Percentiles rank a stretch among this genome's conserved stretches.
phyloP scores from a whole-genome alignment of 805 yeast genomes.

The Cyberlindnera xylosilytica region DNA sequence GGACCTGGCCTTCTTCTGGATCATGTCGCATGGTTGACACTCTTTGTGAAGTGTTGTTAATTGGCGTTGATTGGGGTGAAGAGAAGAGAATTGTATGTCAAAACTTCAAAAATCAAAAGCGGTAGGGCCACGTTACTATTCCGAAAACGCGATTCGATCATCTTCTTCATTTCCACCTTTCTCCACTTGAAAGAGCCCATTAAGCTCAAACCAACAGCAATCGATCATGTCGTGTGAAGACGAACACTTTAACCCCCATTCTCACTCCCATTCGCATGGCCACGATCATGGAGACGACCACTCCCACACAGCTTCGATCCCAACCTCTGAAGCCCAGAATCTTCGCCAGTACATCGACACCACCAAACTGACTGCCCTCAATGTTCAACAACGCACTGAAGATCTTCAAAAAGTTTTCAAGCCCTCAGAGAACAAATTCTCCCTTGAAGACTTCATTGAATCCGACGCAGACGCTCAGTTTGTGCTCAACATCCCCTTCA shows the following conservation, averaged over 20 bases:
- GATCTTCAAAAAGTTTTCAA: conserved; percentile 49
- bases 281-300: conserved; percentile 17
- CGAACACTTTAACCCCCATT: conserved; percentile 25
- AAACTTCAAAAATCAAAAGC: too few relatives aligned
- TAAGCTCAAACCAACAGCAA: too few relatives aligned
- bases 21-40: background rate
- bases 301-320: conserved; percentile 54
- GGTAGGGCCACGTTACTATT: too few relatives aligned
- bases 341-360: conserved; percentile 59
- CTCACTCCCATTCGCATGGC: conserved; percentile 21
- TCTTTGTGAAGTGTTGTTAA: too few relatives aligned
- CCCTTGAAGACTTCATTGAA: conserved; percentile 44
- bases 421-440: conserved; percentile 44
- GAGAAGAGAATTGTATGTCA: too few relatives aligned
- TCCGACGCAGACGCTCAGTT: conserved; percentile 84
- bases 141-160: too few relatives aligned
- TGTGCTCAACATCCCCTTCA: conserved; percentile 75
- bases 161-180: too few relatives aligned
- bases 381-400: conserved; percentile 49
- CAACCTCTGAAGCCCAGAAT: conserved; percentile 70
- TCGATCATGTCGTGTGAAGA: conserved; percentile 38
- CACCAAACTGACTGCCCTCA: conserved; percentile 58
- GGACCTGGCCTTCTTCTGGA: background rate
- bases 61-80: too few relatives aligned
- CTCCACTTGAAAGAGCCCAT: too few relatives aligned